phyloP scores from a whole-genome alignment of 805 yeast species.

The Diddensiella transvaalensis region DNA sequence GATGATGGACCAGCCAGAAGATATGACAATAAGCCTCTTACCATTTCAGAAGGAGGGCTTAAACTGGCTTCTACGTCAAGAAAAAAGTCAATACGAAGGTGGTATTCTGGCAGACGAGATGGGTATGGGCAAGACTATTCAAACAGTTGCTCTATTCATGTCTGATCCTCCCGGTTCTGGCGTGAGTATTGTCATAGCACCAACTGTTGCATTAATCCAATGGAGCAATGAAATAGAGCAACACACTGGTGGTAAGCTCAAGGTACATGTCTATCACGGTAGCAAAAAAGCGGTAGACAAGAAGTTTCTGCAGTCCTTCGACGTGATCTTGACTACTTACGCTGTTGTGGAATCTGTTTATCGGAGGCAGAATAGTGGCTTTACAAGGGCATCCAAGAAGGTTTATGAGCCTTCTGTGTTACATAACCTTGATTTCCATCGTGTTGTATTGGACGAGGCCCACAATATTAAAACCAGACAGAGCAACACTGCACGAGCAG shows the following conservation, averaged over 20 bases:
- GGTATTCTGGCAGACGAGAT: constrained; percentile 97
- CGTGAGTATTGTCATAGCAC: constrained; percentile 91
- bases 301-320: constrained; percentile 56
- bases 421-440: constrained; percentile 70
- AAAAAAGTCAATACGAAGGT: constrained; percentile 67
- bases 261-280: constrained; percentile 79
- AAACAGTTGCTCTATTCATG: constrained; percentile 85
- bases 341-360: constrained; percentile 85
- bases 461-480: constrained; percentile 96
- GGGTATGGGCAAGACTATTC: constrained; percentile 99
- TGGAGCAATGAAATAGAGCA: constrained; percentile 91
- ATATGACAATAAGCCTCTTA: constrained; percentile 65
- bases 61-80: constrained; percentile 83
- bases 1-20: constrained; percentile 68
- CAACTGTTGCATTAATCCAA: constrained; percentile 97
- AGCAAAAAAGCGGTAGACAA: constrained; percentile 62
- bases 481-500: constrained; percentile 90
- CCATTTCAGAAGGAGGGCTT: constrained; percentile 95
- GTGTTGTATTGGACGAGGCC: constrained; percentile 94
- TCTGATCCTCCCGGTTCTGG: constrained; percentile 45
- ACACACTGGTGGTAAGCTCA: constrained; percentile 71
- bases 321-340: constrained; percentile 87
- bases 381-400: constrained; percentile 67
- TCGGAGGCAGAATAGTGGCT: constrained; percentile 80
- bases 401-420: constrained; percentile 74